A percentile compares a stretch with the other conserved stretches of the same genome.
phyloP scores from a whole-genome alignment of 2,329 filamentous ascomycete genomes.

The Talaromyces albobiverticillius region DNA sequence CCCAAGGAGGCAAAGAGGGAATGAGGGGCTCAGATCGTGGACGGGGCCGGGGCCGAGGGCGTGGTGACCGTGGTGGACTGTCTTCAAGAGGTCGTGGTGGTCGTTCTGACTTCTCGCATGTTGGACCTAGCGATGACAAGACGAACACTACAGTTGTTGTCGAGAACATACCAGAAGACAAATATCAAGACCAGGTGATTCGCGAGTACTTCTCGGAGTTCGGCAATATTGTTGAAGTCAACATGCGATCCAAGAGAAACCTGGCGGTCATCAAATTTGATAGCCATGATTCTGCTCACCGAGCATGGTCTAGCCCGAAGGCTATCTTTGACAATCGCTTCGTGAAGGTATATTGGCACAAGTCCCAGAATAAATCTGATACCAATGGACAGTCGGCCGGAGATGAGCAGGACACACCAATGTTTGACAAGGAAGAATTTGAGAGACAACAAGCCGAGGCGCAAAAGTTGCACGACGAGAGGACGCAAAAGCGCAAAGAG shows the following conservation, averaged over 20 bases:
- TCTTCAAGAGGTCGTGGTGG: constrained; percentile 35
- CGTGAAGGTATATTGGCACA: constrained; percentile 63
- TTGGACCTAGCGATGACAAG: constrained; percentile 52
- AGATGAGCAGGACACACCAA: constrained; percentile 37
- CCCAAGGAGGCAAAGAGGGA: constrained; percentile 19
- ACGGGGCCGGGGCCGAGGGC: constrained; percentile 39
- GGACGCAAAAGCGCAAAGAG: constrained; percentile 51
- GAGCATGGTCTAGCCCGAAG: constrained; percentile 60
- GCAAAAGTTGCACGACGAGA: constrained; percentile 56
- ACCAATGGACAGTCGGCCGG: constrained; percentile 24
- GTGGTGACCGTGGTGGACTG: constrained; percentile 42
- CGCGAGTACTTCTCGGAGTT: constrained; percentile 59
- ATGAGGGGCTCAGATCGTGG: constrained; percentile 27
- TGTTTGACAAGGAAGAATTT: constrained; percentile 54
- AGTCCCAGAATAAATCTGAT: constrained; percentile 38
- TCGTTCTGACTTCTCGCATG: constrained; percentile 53
- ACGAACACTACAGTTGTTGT: constrained; percentile 57
- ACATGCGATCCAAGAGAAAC: constrained; percentile 54
- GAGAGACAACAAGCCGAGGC: constrained; percentile 55
- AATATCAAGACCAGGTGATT: constrained; percentile 52
- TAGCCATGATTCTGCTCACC: constrained; percentile 49
- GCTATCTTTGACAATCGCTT: constrained; percentile 64
- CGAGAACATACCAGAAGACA: constrained; percentile 59
- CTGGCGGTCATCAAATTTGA: constrained; percentile 57
- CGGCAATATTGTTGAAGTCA: constrained; percentile 54